Evolutionary conservation across 805 yeast genomes (phyloP).

Genomic region (Saccharomycopsis sp.): DNA sequence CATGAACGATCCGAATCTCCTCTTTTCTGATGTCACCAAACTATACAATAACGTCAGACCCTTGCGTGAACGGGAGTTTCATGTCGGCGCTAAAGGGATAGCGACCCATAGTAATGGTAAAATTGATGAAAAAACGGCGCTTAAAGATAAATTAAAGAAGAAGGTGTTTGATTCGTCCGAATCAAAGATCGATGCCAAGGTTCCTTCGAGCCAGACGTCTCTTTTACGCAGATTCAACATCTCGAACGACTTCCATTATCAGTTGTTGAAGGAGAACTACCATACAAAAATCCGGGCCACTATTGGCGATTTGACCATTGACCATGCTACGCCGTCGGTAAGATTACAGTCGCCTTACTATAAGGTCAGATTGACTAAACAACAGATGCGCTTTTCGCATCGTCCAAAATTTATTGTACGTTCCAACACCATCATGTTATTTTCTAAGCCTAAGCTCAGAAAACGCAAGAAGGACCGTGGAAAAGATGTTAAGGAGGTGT

Average conservation of each 20-base stretch:
- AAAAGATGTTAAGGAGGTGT: constrained; percentile 67
- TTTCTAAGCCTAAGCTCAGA: constrained; percentile 67
- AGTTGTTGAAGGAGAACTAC: constrained; percentile 73
- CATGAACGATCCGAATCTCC: constrained; percentile 78
- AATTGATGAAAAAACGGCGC: too few species aligned
- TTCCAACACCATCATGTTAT: constrained; percentile 70
- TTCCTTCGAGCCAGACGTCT: constrained; percentile 50
- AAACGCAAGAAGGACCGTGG: constrained; percentile 89
- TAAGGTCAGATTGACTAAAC: constrained; percentile 64
- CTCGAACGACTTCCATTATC: constrained; percentile 86
- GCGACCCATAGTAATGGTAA: constrained; percentile 20
- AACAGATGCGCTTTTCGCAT: constrained; percentile 71
- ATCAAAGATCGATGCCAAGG: constrained; percentile 26
- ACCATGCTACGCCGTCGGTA: constrained; percentile 84
- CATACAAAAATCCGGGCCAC: constrained; percentile 90
- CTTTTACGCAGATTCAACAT: constrained; percentile 64
- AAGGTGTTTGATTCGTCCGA: background rate
- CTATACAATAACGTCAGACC: background rate
- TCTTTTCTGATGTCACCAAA: constrained; percentile 46
- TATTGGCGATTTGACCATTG: constrained; percentile 82
- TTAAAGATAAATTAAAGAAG: background rate
- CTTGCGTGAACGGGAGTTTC: background rate
- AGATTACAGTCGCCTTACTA: constrained; percentile 87
- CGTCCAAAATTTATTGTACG: constrained; percentile 69
- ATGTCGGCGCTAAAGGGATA: constrained; percentile 21